Conservation (phyloP, 2,329 filamentous ascomycete species). For the Waltergamsia citrina region DNA sequence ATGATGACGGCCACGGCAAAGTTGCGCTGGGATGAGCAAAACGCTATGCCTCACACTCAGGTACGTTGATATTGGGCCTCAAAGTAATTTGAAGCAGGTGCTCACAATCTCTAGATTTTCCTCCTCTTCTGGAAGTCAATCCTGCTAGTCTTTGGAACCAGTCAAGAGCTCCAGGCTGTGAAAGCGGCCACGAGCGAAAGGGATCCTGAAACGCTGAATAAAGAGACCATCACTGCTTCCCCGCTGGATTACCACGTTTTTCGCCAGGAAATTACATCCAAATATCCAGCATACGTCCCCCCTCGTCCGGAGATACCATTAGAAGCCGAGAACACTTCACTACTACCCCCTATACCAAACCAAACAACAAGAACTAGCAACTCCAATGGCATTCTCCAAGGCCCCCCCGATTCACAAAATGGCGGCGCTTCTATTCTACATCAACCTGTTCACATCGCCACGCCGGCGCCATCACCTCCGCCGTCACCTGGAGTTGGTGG, state of each 20-base stretch:
- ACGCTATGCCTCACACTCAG: slow-evolving; percentile 51
- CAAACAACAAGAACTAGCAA: slow-evolving; percentile 55
- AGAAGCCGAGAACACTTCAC: slow-evolving; percentile 83
- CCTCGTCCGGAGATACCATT: slow-evolving; percentile 75
- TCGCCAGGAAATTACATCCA: slow-evolving; percentile 91
- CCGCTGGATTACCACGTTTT: slow-evolving; percentile 95
- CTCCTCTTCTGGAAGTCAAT: slow-evolving; percentile 89
- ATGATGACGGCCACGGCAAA: slow-evolving; percentile 61
- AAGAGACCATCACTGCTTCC: slow-evolving; percentile 81
- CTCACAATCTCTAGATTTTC: slow-evolving; percentile 45
- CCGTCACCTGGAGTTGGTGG: slow-evolving; percentile 80
- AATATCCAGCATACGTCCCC: slow-evolving; percentile 93
- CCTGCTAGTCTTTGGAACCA: slow-evolving; percentile 75
- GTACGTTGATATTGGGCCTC: slow-evolving; percentile 31
- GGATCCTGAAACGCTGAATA: slow-evolving; percentile 48
- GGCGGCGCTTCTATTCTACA: slow-evolving; percentile 75
- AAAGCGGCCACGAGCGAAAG: slow-evolving; percentile 64
- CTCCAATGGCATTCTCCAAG: slow-evolving; percentile 52
- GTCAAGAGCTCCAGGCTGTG: slow-evolving; percentile 59
- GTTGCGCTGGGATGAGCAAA: slow-evolving; percentile 65
- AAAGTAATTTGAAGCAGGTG: slow-evolving; percentile 14
- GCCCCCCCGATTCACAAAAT: slow-evolving; percentile 40
- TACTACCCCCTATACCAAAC: slow-evolving; percentile 76
- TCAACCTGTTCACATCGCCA: slow-evolving; percentile 97
- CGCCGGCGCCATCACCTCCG: slow-evolving; percentile 88